These are phyloP conservation scores for Phaeolepiota aurea DNA, from an alignment of 768 basidiomycete genomes.

Conservation along the genomic window DNA sequence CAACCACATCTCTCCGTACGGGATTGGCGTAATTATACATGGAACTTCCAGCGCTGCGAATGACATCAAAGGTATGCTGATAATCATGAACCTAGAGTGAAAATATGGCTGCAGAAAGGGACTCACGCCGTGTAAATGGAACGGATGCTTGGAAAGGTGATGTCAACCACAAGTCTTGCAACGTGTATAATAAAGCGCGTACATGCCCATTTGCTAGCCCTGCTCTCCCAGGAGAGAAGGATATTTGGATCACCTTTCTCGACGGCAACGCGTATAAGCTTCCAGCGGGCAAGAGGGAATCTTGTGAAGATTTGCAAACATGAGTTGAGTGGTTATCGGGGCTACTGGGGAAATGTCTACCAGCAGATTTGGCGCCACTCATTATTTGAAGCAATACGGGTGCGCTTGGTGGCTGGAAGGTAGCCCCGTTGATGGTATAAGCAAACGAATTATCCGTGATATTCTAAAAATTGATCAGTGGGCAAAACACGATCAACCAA, in stretches of 20 bases:
- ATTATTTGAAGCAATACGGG: slow-evolving; percentile 40
- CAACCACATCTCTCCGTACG: slow-evolving; percentile 47
- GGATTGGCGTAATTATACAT: slow-evolving; percentile 45
- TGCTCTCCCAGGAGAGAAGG: slow-evolving; percentile 28
- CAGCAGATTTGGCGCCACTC: slow-evolving; percentile 26
- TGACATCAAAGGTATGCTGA: slow-evolving; percentile 21
- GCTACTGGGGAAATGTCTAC: too few relatives aligned
- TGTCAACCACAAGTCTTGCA: too few relatives aligned
- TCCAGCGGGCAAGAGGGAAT: slow-evolving; percentile 26
- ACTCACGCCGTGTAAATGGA: slow-evolving; percentile 12
- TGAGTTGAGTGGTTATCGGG: slow-evolving; percentile 4
- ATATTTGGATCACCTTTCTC: slow-evolving; percentile 39
- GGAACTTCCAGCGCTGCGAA: slow-evolving; percentile 29
- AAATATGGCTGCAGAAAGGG: background rate
- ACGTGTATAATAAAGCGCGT: too few relatives aligned
- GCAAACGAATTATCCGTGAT: slow-evolving; percentile 3
- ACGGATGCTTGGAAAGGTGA: too few relatives aligned
- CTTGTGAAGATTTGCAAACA: background rate
- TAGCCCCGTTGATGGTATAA: slow-evolving; percentile 24
- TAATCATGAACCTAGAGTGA: slow-evolving; percentile 2
- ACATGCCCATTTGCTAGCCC: too few relatives aligned
- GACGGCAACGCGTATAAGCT: slow-evolving; percentile 32
- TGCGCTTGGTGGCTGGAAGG: slow-evolving; percentile 23
- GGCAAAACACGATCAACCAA: slow-evolving; percentile 6
- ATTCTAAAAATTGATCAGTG: slow-evolving; percentile 7